A percentile compares a stretch with the other conserved stretches of the same genome.
These are phyloP conservation scores for Rhizopogon roseolus DNA, from an alignment of 768 basidiomycete genomes.

Conservation along the genomic window DNA sequence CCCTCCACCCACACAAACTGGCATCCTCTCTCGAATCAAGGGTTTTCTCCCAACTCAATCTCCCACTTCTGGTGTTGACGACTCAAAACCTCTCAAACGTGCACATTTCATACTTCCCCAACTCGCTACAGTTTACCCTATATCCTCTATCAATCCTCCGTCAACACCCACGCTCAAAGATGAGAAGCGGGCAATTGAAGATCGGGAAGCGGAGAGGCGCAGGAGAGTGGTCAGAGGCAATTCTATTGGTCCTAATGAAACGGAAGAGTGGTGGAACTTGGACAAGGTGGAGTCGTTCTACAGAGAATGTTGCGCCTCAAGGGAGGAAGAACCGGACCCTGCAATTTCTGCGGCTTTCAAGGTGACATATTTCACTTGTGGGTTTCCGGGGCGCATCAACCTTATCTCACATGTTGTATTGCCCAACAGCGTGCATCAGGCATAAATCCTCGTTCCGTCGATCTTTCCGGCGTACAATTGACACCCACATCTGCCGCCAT, in stretches of 20 bases:
- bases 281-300: constrained; percentile 85
- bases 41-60: constrained; percentile 65
- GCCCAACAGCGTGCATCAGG: constrained; percentile 42
- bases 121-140: constrained; percentile 86
- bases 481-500: constrained; percentile 67
- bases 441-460: constrained; percentile 63
- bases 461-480: constrained; percentile 77
- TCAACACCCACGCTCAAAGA: constrained; percentile 74
- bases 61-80: constrained; percentile 23
- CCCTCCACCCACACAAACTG: constrained; percentile 62
- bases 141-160: constrained; percentile 80
- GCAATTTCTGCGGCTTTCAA: constrained; percentile 67
- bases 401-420: constrained; percentile 1
- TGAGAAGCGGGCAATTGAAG: constrained; percentile 78
- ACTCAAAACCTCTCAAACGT: constrained; percentile 68
- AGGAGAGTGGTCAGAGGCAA: constrained; percentile 59
- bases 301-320: constrained; percentile 74
- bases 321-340: constrained; percentile 66
- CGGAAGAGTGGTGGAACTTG: constrained; percentile 78
- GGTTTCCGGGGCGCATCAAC: background rate
- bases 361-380: constrained; percentile 33
- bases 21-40: constrained; percentile 70
- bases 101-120: constrained; percentile 91
- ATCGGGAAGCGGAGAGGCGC: constrained; percentile 66
- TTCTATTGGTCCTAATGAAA: constrained; percentile 28